phyloP scores from a whole-genome alignment of 805 yeast species.

The Pichia rugopelliculosa region DNA sequence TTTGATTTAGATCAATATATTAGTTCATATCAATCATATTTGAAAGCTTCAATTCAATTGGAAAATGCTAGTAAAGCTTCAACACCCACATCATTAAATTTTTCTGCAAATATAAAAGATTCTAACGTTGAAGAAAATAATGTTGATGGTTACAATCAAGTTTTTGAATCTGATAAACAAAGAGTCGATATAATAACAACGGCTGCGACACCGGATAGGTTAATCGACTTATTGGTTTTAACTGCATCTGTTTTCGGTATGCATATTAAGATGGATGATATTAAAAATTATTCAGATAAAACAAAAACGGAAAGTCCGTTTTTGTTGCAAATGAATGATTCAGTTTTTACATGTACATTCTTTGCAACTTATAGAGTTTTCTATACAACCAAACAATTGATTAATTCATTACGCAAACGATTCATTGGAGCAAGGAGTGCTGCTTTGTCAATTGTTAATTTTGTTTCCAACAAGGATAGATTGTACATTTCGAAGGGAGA shows the following conservation, averaged over 20 bases:
- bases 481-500: neutral
- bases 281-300: conserved; percentile 31
- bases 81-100: neutral
- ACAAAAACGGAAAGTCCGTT: conserved; percentile 14
- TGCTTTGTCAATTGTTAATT: conserved; percentile 40
- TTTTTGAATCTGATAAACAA: neutral
- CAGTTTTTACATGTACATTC: conserved; percentile 56
- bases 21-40: conserved; percentile 17
- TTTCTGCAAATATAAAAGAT: neutral
- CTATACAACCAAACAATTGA: conserved; percentile 45
- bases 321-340: conserved; percentile 52
- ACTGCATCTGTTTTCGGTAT: conserved; percentile 55
- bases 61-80: neutral
- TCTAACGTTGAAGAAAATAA: neutral
- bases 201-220: conserved; percentile 65
- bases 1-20: conserved; percentile 28
- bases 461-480: neutral
- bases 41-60: conserved; percentile 15
- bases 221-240: conserved; percentile 72
- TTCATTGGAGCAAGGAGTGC: conserved; percentile 59
- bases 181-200: conserved; percentile 31
- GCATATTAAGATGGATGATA: conserved; percentile 35
- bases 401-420: conserved; percentile 47
- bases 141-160: neutral
- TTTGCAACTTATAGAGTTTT: conserved; percentile 65